These are phyloP conservation scores for Pseudogymnoascus sp. DNA, from an alignment of 2,329 filamentous ascomycete genomes.

Conservation along the genomic window DNA sequence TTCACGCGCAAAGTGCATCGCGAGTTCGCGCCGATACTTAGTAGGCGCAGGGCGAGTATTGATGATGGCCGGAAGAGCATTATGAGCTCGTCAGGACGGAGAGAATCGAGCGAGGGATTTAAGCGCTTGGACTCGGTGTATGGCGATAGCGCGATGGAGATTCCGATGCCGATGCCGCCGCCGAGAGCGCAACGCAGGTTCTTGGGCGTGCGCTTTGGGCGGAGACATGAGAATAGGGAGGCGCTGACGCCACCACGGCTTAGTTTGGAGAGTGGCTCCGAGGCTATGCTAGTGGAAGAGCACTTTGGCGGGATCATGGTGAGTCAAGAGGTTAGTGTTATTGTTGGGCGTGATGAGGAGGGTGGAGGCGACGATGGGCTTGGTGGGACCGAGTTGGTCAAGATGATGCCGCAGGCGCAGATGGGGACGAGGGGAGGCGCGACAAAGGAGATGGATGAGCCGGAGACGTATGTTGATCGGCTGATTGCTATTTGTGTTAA, in stretches of 20 bases:
- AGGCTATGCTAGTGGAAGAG: conserved; percentile 16
- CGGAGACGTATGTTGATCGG: neutral
- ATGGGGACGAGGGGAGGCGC: neutral
- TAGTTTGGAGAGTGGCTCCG: conserved; percentile 14
- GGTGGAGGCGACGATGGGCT: conserved; percentile 4
- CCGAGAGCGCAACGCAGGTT: neutral
- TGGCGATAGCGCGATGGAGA: neutral
- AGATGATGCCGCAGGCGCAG: neutral
- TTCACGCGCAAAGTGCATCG: conserved; percentile 53
- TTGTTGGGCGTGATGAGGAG: conserved; percentile 27
- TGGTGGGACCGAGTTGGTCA: neutral
- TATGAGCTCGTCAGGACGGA: neutral
- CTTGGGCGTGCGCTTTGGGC: neutral
- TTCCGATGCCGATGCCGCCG: neutral
- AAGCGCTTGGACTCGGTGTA: neutral
- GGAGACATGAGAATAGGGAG: neutral
- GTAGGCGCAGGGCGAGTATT: conserved; percentile 22
- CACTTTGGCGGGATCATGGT: conserved; percentile 51
- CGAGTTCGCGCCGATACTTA: conserved; percentile 46
- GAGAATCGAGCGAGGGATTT: neutral
- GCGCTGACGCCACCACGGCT: neutral
- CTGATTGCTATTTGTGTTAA: neutral
- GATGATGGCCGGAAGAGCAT: conserved; percentile 1
- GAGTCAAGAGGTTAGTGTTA: conserved; percentile 52
- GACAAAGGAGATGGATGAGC: neutral